A percentile compares a stretch with the other conserved stretches of the same genome.
These are phyloP conservation scores for Pseudopediastrum boryanum DNA, from an alignment of 139 green algal genomes.

Conservation along the genomic window DNA sequence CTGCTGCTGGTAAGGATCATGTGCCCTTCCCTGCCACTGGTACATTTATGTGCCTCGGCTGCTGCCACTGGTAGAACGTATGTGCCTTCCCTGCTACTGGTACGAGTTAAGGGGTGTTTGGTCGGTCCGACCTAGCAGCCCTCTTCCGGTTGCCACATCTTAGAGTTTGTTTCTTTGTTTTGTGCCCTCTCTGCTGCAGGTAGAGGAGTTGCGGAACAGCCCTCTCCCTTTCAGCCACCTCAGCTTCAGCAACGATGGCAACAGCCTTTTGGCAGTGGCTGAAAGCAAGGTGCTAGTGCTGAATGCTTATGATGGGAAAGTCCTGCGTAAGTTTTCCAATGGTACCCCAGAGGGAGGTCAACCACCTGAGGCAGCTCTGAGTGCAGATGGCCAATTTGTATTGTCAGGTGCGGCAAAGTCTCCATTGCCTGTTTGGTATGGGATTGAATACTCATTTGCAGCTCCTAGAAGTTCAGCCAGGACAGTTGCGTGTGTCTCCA, in stretches of 20 bases:
- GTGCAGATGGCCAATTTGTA: slow-evolving; percentile 63
- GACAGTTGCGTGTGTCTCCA: not conserved
- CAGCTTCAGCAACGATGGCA: slow-evolving; percentile 84
- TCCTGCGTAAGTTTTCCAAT: slow-evolving; percentile 45
- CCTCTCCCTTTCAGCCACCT: slow-evolving; percentile 64
- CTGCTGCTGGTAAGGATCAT: no score
- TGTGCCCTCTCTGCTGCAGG: slow-evolving; percentile 45
- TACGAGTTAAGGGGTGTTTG: no score
- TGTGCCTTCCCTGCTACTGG: no score
- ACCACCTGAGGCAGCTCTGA: slow-evolving; percentile 78
- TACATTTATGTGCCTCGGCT: no score
- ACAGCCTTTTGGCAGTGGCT: slow-evolving; percentile 71
- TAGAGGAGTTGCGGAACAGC: slow-evolving; percentile 59
- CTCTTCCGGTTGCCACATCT: no score
- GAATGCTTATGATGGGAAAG: slow-evolving; percentile 73
- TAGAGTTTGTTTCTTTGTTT: not conserved
- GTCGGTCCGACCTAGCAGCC: no score
- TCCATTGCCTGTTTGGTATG: no score
- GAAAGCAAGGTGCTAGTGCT: slow-evolving; percentile 74
- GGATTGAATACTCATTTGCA: no score
- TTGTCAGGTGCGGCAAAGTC: slow-evolving; percentile 9
- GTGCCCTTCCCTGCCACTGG: no score
- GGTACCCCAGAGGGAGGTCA: slow-evolving; percentile 53
- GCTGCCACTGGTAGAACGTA: no score
- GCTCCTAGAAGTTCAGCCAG: not conserved